Evolutionary conservation across 1,139 yeast genomes (phyloP).

Genomic region (Magnusiomyces suaveolens): DNA sequence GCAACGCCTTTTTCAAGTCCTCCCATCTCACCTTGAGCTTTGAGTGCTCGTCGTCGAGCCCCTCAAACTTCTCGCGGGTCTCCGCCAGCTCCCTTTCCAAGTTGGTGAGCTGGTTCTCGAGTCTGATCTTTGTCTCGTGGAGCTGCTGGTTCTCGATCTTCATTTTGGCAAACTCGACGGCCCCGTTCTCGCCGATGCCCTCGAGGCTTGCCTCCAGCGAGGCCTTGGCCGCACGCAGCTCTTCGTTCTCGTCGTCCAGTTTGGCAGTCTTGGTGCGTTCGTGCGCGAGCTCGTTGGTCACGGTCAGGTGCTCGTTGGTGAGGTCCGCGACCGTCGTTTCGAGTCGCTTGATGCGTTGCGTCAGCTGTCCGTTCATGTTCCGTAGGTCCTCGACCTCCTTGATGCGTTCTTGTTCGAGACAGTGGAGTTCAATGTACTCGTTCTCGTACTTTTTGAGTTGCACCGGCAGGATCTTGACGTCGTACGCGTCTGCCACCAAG

Average conservation of each 20-base stretch:
- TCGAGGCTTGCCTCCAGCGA: conserved; percentile 35
- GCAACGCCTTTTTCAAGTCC: conserved; percentile 26
- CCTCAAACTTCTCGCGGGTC: conserved; percentile 19
- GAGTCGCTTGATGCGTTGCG: conserved; percentile 62
- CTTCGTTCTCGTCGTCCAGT: conserved; percentile 53
- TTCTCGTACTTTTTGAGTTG: conserved; percentile 56
- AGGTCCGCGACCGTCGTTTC: conserved; percentile 60
- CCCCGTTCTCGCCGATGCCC: conserved; percentile 11
- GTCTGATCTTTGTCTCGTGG: conserved; percentile 28
- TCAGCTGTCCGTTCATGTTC: conserved; percentile 58
- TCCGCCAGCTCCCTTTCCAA: conserved; percentile 30
- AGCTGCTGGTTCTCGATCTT: conserved; percentile 41
- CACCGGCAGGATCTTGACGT: conserved; percentile 60
- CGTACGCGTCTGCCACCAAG: conserved; percentile 72
- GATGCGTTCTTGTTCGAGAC: conserved; percentile 55
- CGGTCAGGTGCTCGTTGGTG: conserved; percentile 69
- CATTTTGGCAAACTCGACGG: conserved; percentile 31
- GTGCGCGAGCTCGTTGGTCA: conserved; percentile 64
- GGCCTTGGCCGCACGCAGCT: conserved; percentile 44
- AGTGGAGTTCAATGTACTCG: conserved; percentile 68
- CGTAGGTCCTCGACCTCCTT: conserved; percentile 61
- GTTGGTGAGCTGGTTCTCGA: conserved; percentile 28
- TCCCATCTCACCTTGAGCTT: conserved; percentile 25
- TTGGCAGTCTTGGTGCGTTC: conserved; percentile 57
- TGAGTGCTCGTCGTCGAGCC: conserved; percentile 16